Conservation (phyloP, 495 filamentous ascomycete species). For the Astrothelium macrocarpum region DNA sequence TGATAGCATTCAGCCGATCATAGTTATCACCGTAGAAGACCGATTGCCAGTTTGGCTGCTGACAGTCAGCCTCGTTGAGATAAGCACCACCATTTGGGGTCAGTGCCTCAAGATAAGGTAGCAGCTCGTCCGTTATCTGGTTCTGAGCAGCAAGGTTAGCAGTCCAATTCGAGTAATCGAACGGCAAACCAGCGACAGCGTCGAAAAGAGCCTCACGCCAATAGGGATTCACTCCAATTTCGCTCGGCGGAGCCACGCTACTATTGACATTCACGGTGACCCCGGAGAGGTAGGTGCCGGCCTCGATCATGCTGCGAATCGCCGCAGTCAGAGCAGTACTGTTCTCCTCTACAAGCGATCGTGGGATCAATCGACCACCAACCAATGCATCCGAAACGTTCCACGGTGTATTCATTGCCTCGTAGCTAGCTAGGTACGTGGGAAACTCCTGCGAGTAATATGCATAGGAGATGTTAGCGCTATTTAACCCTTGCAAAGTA, state of each 20-base stretch:
- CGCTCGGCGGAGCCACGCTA: background rate
- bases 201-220: constrained; percentile 12
- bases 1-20: constrained; percentile 12
- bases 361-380: background rate
- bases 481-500: constrained; percentile 5
- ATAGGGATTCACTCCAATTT: constrained; percentile 5
- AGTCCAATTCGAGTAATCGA: constrained; percentile 4
- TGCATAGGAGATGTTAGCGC: constrained; percentile 5
- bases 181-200: background rate
- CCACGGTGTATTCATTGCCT: constrained; percentile 10
- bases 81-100: constrained; percentile 34
- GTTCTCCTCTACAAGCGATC: background rate
- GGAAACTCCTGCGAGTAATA: constrained; percentile 11
- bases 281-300: background rate
- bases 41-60: constrained; percentile 11
- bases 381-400: constrained; percentile 9
- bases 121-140: constrained; percentile 9
- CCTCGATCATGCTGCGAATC: background rate
- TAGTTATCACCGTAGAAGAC: constrained; percentile 22
- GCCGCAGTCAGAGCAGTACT: background rate
- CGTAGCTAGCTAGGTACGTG: constrained; percentile 7
- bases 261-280: background rate
- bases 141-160: background rate
- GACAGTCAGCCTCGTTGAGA: constrained; percentile 43
- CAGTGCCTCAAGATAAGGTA: constrained; percentile 10